Evolutionary conservation across 768 basidiomycete genomes (phyloP), one percentile per base, ranked within the genome.

Genomic region (Bullera alba): DNA sequence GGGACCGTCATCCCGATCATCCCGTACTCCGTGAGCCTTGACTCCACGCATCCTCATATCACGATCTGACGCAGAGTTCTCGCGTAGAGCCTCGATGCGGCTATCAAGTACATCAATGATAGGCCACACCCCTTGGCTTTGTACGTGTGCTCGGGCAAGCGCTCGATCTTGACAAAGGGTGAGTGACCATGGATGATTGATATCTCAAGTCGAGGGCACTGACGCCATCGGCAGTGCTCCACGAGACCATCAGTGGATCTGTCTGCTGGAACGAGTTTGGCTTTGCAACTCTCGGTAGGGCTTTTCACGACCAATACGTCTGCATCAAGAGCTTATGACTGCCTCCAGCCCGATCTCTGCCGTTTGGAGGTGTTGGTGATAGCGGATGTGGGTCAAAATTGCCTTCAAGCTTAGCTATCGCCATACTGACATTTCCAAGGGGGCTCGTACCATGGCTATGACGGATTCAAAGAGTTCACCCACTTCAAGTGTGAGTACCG

Each of bases 331-430:
- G 48, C 36, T 36, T 6, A 8, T 29, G 17, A 29, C 22, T 28
- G 19, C n/a, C 27, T 41, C 2, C 42, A 63, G 61, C 50, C 4
- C 55, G 61, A 19, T 32, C 44, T 16, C 37, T 69, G 26, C 71
- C 71, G 0, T 72, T 72, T 50, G 71, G 71, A n/a, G 71, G 71
- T 34, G 65, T 70, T 5, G 71, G 71, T 5, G 63, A 61, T 8
- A 68, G 65, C 49, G 71, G 71, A 21, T 69, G 70, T 71, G 27
- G 10, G 1, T 17, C 23, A 29, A 4, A 28, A 23, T 10, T 29
- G 5, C 12, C 7, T 7, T 30, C 26, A n/a, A 30, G 32, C 26
- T 17, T n/a, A 17, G 42, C 42, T n/a, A 10, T 34, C 32, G n/a
- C 10, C 10, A 34, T 34, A n/a, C 32, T 43, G 3, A 22, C 34